phyloP scores from a whole-genome alignment of 495 filamentous ascomycete genomes.

The Penicillium malachiteum region DNA sequence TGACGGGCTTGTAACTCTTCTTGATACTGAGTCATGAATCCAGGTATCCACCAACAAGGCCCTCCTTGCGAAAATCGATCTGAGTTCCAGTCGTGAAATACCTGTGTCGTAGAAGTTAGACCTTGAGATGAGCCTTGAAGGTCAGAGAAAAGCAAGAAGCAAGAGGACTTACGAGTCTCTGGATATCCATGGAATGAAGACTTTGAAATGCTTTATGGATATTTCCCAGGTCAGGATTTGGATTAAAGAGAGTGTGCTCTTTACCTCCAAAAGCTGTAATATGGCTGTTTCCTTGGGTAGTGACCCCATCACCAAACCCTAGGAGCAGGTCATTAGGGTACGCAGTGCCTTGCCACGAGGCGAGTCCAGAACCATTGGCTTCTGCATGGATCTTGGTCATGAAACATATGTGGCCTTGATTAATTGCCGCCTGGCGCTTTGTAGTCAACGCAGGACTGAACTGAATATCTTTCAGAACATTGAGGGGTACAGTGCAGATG shows the following conservation, averaged over 20 bases:
- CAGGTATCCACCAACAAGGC: conserved; percentile 24
- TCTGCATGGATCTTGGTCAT: conserved; percentile 26
- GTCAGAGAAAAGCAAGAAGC: not conserved
- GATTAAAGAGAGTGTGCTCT: not conserved
- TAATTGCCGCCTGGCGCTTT: conserved; percentile 17
- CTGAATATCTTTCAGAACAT: conserved; percentile 15
- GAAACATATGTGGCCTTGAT: conserved; percentile 19
- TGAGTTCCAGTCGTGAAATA: conserved; percentile 32
- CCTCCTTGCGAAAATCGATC: conserved; percentile 27
- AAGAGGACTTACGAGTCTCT: conserved; percentile 9
- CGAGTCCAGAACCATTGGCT: conserved; percentile 7
- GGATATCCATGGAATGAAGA: conserved; percentile 18
- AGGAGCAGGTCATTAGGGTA: not conserved
- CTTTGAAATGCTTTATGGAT: conserved; percentile 9
- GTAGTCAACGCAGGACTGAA: conserved; percentile 25
- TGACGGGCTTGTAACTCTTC: conserved; percentile 21
- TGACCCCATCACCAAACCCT: conserved; percentile 1
- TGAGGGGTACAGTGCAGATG: conserved; percentile 26
- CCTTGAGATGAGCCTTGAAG: too few relatives aligned
- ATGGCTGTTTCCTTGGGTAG: not conserved
- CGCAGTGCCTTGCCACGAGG: not conserved
- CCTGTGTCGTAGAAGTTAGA: not conserved
- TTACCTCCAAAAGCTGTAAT: not conserved
- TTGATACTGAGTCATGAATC: conserved; percentile 15
- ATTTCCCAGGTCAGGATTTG: not conserved